phyloP scores from a whole-genome alignment of 2,329 filamentous ascomycete genomes.

The Fusarium napiforme region DNA sequence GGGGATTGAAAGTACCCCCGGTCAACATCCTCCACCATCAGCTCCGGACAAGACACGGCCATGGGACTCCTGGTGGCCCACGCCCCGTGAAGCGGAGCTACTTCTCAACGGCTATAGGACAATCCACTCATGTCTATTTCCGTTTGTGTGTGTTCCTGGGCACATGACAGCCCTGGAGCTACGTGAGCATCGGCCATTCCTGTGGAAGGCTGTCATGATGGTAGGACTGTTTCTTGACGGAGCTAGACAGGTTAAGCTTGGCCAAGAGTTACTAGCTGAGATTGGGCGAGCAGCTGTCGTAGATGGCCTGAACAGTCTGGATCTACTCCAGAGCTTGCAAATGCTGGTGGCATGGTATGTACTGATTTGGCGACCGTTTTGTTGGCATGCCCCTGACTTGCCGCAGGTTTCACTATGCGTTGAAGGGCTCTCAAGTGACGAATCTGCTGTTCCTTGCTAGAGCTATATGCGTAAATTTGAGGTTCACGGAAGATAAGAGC shows the following conservation, averaged over 20 bases:
- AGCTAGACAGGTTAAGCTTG: constrained; percentile 56
- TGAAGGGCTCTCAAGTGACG: constrained; percentile 61
- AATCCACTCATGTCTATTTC: constrained; percentile 52
- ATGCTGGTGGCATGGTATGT: constrained; percentile 59
- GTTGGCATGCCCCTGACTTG: constrained; percentile 17
- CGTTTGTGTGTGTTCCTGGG: constrained; percentile 57
- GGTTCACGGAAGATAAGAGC: constrained; percentile 44
- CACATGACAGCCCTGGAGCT: constrained; percentile 52
- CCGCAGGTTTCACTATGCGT: constrained; percentile 58
- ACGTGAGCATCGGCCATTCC: constrained; percentile 53
- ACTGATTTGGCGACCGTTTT: background rate
- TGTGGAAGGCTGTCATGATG: constrained; percentile 64
- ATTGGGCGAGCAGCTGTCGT: constrained; percentile 54
- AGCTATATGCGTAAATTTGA: constrained; percentile 58
- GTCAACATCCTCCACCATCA: constrained; percentile 18
- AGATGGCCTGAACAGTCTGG: constrained; percentile 57
- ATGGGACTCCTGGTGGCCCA: constrained; percentile 55
- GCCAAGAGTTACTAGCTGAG: constrained; percentile 57
- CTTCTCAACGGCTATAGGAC: constrained; percentile 53
- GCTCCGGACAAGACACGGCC: constrained; percentile 25
- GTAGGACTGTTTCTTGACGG: constrained; percentile 56
- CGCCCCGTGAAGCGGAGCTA: constrained; percentile 53
- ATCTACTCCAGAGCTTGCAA: constrained; percentile 60
- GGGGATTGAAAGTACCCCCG: constrained; percentile 3
- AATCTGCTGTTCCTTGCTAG: constrained; percentile 61